A percentile compares a stretch with the other conserved stretches of the same genome.
Evolutionary conservation across 805 yeast species (phyloP).

Genomic region (Suhomyces xylopsoci): DNA sequence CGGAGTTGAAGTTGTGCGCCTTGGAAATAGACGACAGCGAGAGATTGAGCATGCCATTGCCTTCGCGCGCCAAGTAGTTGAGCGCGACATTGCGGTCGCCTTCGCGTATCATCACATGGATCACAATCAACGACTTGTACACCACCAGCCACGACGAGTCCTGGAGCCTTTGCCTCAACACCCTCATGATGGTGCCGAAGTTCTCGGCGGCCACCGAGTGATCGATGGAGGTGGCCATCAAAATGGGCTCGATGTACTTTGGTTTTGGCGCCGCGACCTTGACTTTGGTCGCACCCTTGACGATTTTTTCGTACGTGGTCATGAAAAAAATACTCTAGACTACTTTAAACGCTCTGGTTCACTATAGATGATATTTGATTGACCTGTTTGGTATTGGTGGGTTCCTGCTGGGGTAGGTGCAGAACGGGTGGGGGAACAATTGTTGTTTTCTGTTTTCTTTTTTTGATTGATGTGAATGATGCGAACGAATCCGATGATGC

Average conservation of each 20-base stretch:
- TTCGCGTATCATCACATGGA: conserved; percentile 90
- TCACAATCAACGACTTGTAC: conserved; percentile 77
- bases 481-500: background rate
- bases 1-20: conserved; percentile 40
- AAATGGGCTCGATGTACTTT: conserved; percentile 90
- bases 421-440: background rate
- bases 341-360: too few relatives aligned
- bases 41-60: conserved; percentile 49
- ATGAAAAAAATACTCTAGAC: too few relatives aligned
- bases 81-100: conserved; percentile 80
- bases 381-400: background rate
- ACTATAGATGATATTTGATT: too few relatives aligned
- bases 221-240: conserved; percentile 61
- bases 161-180: conserved; percentile 58
- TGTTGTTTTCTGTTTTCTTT: background rate
- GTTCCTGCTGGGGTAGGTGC: background rate
- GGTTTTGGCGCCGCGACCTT: conserved; percentile 96
- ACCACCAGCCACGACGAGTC: conserved; percentile 91
- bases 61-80: conserved; percentile 48
- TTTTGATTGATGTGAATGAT: background rate
- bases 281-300: conserved; percentile 54
- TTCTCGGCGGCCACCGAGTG: conserved; percentile 43
- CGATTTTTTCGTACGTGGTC: conserved; percentile 72
- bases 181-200: conserved; percentile 65
- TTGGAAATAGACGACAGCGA: conserved; percentile 36